phyloP scores from a whole-genome alignment of 2,329 filamentous ascomycete genomes.

The Calonectria naviculata region DNA sequence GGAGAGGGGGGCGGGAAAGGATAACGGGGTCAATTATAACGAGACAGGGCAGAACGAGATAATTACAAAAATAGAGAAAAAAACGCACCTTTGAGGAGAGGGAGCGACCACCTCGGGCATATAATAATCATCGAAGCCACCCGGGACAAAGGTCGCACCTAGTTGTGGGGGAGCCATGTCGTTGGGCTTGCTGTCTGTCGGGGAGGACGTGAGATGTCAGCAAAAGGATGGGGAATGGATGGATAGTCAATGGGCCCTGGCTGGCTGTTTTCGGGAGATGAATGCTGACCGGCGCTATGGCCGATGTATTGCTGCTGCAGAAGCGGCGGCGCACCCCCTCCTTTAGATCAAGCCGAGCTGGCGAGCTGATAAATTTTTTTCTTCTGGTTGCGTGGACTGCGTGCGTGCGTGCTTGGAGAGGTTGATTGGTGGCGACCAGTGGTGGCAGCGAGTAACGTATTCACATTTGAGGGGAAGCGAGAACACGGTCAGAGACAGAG shows the following conservation, averaged over 20 bases:
- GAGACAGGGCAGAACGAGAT: background rate
- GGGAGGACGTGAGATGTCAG: constrained; percentile 44
- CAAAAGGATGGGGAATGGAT: constrained; percentile 40
- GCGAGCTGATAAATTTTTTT: constrained; percentile 24
- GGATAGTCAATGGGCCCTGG: constrained; percentile 41
- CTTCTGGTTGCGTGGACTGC: constrained; percentile 29
- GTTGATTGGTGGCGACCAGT: constrained; percentile 27
- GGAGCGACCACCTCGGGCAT: constrained; percentile 71
- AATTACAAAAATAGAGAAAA: constrained; percentile 5
- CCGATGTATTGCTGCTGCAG: constrained; percentile 39
- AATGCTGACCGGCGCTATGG: constrained; percentile 40
- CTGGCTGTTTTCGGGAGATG: constrained; percentile 33
- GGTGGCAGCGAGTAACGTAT: constrained; percentile 12
- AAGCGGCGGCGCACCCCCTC: constrained; percentile 41
- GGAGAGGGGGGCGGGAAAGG: constrained; percentile 23
- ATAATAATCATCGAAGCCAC: constrained; percentile 69
- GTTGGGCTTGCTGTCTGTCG: constrained; percentile 42
- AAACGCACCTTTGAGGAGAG: constrained; percentile 65
- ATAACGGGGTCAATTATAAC: constrained; percentile 26
- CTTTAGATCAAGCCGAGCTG: constrained; percentile 31
- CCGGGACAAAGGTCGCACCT: constrained; percentile 69
- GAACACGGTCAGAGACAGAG: background rate
- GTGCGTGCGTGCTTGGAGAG: constrained; percentile 27
- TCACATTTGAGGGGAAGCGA: constrained; percentile 20
- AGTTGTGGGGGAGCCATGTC: constrained; percentile 48